These are phyloP conservation scores for Fusarium praegraminearum DNA, from an alignment of 2,329 filamentous ascomycete species.

Conservation along the genomic window DNA sequence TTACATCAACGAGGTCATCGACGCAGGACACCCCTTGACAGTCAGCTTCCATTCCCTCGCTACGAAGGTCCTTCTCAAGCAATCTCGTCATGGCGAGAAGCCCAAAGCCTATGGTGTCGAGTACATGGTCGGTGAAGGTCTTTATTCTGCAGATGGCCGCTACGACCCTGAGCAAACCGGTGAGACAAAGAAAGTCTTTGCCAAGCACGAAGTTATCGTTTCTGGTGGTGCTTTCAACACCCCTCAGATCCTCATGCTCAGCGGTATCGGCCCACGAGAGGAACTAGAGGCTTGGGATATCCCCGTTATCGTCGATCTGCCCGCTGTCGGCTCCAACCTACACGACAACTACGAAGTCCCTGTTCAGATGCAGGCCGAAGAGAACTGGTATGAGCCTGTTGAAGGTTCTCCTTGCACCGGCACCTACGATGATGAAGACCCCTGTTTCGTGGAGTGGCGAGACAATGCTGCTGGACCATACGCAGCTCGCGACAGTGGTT, in stretches of 20 bases:
- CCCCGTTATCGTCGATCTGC: not conserved
- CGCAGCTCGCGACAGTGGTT: not conserved
- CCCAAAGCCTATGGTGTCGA: slow-evolving; percentile 1
- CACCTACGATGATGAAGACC: not conserved
- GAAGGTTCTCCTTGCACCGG: not conserved
- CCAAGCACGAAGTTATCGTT: slow-evolving; percentile 10
- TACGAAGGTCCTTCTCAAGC: not conserved
- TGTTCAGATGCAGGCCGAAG: not conserved
- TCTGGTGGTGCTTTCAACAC: slow-evolving; percentile 4
- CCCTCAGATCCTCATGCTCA: not conserved
- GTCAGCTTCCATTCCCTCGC: slow-evolving; percentile 11
- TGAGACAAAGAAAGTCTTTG: not conserved
- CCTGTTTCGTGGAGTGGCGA: slow-evolving; percentile 4
- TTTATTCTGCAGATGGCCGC: slow-evolving; percentile 13
- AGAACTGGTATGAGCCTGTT: not conserved
- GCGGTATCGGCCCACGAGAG: not conserved
- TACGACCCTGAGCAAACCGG: slow-evolving; percentile 6
- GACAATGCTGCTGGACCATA: not conserved
- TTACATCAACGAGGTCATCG: slow-evolving; percentile 12
- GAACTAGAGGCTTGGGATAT: not conserved
- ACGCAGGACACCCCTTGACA: slow-evolving; percentile 6
- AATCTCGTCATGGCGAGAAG: not conserved
- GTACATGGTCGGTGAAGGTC: slow-evolving; percentile 2
- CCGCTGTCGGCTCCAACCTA: not conserved
- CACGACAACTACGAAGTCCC: slow-evolving; percentile 9